A percentile compares a stretch with the other conserved stretches of the same genome.
Conservation (phyloP, 148 eudicot genomes). For the Polygonum maritimum region DNA sequence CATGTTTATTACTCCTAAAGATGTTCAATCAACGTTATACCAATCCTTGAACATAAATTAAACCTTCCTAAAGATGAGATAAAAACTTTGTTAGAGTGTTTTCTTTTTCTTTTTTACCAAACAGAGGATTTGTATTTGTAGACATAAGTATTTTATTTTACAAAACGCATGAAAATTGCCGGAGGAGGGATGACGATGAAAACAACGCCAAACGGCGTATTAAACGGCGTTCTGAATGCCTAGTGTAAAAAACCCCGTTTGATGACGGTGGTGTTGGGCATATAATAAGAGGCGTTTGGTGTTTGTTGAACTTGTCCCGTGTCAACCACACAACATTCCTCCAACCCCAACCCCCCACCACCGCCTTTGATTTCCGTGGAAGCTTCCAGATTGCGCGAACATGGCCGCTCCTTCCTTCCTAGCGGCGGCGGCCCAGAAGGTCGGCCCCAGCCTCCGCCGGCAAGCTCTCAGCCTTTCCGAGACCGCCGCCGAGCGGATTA, state of each 20-base stretch:
- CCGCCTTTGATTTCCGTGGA: background rate
- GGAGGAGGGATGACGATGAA: no score
- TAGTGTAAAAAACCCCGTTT: background rate
- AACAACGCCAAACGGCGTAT: background rate
- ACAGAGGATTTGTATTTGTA: no score
- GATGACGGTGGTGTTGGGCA: background rate
- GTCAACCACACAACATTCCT: background rate
- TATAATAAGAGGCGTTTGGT: no score
- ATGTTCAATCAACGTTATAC: no score
- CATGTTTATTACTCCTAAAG: no score
- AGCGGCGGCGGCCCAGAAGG: conserved; percentile 33
- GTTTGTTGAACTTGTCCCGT: background rate
- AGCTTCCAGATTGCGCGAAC: background rate
- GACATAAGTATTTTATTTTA: no score
- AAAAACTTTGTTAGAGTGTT: no score
- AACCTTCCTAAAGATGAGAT: background rate
- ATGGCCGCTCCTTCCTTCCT: conserved; percentile 26
- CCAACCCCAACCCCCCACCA: background rate
- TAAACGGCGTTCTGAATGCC: no score
- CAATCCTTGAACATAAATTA: no score
- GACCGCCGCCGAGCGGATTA: conserved; percentile 61
- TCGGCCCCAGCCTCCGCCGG: conserved; percentile 37
- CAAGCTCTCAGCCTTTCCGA: conserved; percentile 58
- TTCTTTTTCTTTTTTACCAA: no score
- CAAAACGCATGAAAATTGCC: no score